Evolutionary conservation across 2,329 filamentous ascomycete genomes (phyloP).

Genomic region (Myrmaecium sp.): DNA sequence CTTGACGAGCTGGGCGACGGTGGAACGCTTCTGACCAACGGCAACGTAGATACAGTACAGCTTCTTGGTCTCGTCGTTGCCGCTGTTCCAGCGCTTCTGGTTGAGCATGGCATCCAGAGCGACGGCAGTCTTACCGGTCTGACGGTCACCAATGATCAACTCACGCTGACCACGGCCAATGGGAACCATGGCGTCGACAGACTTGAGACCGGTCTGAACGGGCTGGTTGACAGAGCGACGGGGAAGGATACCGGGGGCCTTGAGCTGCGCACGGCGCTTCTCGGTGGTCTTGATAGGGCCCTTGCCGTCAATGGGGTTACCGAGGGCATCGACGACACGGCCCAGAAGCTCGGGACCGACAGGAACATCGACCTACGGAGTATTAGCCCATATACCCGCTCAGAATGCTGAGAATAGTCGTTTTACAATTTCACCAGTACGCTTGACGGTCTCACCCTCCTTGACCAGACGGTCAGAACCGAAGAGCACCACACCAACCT

Average conservation of each 20-base stretch:
- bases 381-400: no score
- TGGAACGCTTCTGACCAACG: conserved; percentile 98
- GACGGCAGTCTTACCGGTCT: conserved; percentile 99
- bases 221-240: conserved; percentile 95
- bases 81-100: conserved; percentile 95
- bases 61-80: conserved; percentile 85
- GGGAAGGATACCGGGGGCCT: conserved; percentile 96
- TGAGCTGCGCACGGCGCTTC: conserved; percentile 93
- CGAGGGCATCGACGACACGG: conserved; percentile 95
- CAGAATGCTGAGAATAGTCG: no score
- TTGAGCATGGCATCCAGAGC: conserved; percentile 96
- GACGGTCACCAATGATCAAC: conserved; percentile 99
- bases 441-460: conserved; percentile 98
- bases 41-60: conserved; percentile 99
- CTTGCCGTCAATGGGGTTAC: conserved; percentile 99
- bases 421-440: conserved; percentile 97
- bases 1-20: conserved; percentile 97
- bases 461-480: conserved; percentile 99
- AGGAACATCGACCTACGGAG: conserved; percentile 76
- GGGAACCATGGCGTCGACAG: conserved; percentile 97
- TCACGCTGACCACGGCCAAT: conserved; percentile 99
- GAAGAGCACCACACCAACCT: conserved; percentile 99
- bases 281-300: conserved; percentile 84
- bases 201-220: conserved; percentile 98
- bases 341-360: conserved; percentile 87